Base-by-base conservation (phyloP, 2,329 filamentous ascomycete species). In the Sarocladiaceae sp. region DNA sequence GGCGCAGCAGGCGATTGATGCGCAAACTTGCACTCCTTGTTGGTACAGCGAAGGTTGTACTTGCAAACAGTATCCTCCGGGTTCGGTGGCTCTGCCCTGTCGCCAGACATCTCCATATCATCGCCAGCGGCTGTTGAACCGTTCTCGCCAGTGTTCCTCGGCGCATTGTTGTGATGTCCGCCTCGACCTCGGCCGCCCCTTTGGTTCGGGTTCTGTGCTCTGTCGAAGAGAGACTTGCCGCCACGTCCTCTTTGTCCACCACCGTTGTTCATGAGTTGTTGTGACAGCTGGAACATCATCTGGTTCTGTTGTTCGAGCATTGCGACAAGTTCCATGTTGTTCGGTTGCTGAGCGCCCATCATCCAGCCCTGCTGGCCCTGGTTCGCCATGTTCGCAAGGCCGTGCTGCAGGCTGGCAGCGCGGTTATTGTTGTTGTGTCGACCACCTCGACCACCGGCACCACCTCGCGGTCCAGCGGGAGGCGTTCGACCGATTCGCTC, bases 1-100 rank as follows among this genome's bases (percentile, higher is more conserved):
- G 90, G 87, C 28, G 93, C 92, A 2, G 88, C 91, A 2, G 94
- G 91, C 15, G 92, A 96, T 71, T 97, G 93, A 64, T 99, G 94
- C 17, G 90, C 94, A 67, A 90, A 99, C 58, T 86, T 87, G 73
- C 94, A 99, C 56, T 95, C 89, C 59, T 83, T 84, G 70, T 95
- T 95, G 35, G 87, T 89, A 74, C 94, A 99, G 57, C 82, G 78
- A 51, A 94, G 75, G 71, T 97, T 97, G 76, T 84, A 99, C 63
- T 88, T 90, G 81, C 94, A 99, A 56, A 93, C 75, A 13, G 77
- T 87, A 47, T 88, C 82, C 5, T 84, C 78, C n/a, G 75, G 73
- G 62, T 77, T 82, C 33, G 64, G 78, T 60, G 68, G 74, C 71
- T 75, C 83, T 64, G 70, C 80, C 70, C 71, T 75, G 58, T 66